These are phyloP conservation scores for Bruguiera gymnorhiza DNA, from an alignment of 345 rosid genomes.

Conservation along the genomic window DNA sequence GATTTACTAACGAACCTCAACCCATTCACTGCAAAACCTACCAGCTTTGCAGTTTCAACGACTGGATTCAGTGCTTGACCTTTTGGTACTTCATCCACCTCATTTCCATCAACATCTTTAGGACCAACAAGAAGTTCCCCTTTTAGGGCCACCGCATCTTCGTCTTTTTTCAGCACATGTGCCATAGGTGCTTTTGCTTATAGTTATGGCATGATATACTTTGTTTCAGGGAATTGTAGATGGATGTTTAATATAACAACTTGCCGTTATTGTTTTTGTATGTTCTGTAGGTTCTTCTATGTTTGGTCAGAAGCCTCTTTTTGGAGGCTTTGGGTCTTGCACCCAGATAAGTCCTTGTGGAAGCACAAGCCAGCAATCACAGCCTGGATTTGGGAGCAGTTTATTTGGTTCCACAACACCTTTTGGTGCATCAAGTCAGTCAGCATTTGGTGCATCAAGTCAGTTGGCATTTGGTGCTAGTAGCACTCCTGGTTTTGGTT, in stretches of 20 bases:
- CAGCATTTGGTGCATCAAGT: slow-evolving; percentile 25
- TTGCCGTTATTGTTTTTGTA: not conserved
- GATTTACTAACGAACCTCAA: slow-evolving; percentile 34
- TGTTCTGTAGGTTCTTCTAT: slow-evolving; percentile 47
- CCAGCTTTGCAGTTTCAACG: slow-evolving; percentile 31
- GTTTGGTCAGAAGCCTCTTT: slow-evolving; percentile 74
- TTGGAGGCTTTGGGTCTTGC: slow-evolving; percentile 72
- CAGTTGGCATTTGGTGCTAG: slow-evolving; percentile 38
- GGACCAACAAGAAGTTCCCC: slow-evolving; percentile 40
- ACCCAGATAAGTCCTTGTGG: slow-evolving; percentile 64
- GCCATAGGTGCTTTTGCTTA: too few species aligned
- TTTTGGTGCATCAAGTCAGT: slow-evolving; percentile 35
- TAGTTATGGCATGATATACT: too few species aligned
- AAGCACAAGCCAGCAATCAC: slow-evolving; percentile 60
- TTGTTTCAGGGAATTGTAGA: not conserved
- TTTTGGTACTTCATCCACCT: slow-evolving; percentile 31
- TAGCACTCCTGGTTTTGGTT: slow-evolving; percentile 15
- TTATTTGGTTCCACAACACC: slow-evolving; percentile 63
- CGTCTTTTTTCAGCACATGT: slow-evolving; percentile 30
- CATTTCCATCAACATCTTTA: slow-evolving; percentile 54
- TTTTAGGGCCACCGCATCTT: slow-evolving; percentile 44
- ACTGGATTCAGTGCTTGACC: slow-evolving; percentile 37
- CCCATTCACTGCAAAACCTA: slow-evolving; percentile 50
- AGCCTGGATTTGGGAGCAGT: slow-evolving; percentile 64
- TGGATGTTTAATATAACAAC: not conserved